Base-by-base conservation (phyloP, 257 asterid species). In the Salvia hispanica region DNA sequence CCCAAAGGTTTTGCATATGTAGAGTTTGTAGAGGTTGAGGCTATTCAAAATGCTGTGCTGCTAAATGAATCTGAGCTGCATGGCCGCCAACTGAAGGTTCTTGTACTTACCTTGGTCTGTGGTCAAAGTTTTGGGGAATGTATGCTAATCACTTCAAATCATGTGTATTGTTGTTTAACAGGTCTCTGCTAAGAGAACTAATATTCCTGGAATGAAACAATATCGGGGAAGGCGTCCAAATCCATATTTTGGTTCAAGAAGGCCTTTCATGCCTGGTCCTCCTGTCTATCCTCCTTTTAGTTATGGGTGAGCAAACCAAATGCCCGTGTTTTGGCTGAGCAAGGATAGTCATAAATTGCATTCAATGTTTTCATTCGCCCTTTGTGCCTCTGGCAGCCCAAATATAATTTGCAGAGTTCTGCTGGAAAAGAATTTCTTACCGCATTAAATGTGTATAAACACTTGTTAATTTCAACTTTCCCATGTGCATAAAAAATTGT, bases 151-250 rank as follows among this genome's bases (percentile, higher is more conserved):
- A 66, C 63, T 13, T 39, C 46, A 51, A 37, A 51, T 34, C 54
- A 21, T 44, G 3, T 21, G 34, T 43, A 51, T 14, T 51, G 48
- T 57, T 9, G 44, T 58, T 56, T 55, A 18, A 25, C 84, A 85
- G 91, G 88, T 85, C 9, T 78, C 88, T 67, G 84, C 86, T 11
- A 85, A 85, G 78, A 67, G 91, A 63, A 85, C 91, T 4, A 85
- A 82, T 74, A 72, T 85, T 58, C 90, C 90, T 31, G 90, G 90
- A 42, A 80, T 85, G 90, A 85, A 78, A 51, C 88, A 80, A 69
- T 80, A 45, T 31, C 81, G 88, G 10, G 91, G 91, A 58, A 72
- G 91, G 60, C 84, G 85, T 34, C 88, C 88, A 25, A 78, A 70
- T 67, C 85, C 90, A 9, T 82, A 79, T 69, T 76, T 78, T 72